Percentiles rank a stretch among this genome's conserved stretches.
These are phyloP conservation scores for Clavispora vitiphila DNA, from an alignment of 805 yeast genomes.

Conservation along the genomic window DNA sequence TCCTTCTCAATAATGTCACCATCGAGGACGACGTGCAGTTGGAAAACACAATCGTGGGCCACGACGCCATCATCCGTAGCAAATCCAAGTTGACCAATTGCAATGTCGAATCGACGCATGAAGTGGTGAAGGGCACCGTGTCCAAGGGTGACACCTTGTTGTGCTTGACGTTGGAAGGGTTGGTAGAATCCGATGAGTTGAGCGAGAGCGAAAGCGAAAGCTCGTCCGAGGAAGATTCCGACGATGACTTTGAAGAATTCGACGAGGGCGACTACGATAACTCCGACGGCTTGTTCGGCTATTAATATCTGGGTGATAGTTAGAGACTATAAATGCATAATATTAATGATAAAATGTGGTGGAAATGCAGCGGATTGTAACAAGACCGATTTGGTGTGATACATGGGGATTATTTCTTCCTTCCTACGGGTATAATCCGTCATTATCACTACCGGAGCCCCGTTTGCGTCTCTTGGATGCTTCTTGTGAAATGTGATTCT, in stretches of 20 bases:
- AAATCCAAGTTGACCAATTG: conserved; percentile 72
- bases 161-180: conserved; percentile 38
- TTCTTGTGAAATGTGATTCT: neutral
- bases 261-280: conserved; percentile 58
- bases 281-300: conserved; percentile 46
- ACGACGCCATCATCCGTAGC: conserved; percentile 53
- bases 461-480: conserved; percentile 6
- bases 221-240: conserved; percentile 39
- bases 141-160: conserved; percentile 57
- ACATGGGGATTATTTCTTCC: neutral
- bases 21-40: conserved; percentile 74
- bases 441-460: conserved; percentile 2
- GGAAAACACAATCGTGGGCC: conserved; percentile 88
- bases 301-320: conserved; percentile 14
- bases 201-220: conserved; percentile 23
- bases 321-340: neutral
- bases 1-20: conserved; percentile 63
- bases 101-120: conserved; percentile 76
- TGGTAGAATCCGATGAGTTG: conserved; percentile 29
- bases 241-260: conserved; percentile 28
- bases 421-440: neutral
- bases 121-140: conserved; percentile 52
- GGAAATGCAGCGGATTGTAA: too few species aligned
- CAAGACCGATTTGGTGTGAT: too few species aligned
- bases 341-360: neutral